These are phyloP conservation scores for Viola odorata DNA, from an alignment of 345 rosid species.

Conservation along the genomic window DNA sequence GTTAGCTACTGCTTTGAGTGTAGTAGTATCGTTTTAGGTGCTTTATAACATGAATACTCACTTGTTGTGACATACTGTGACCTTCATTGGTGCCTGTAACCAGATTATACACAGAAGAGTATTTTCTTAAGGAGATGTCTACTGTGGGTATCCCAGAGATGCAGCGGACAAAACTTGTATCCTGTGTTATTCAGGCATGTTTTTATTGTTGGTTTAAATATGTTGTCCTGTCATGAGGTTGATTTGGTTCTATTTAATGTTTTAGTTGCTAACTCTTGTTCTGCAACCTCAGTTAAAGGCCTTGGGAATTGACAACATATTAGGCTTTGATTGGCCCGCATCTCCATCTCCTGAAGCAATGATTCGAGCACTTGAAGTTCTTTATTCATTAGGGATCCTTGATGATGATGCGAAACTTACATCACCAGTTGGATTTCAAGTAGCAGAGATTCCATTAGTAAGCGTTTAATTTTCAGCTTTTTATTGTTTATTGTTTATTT, in stretches of 20 bases:
- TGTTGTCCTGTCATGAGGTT: background rate
- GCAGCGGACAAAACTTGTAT: constrained; percentile 87
- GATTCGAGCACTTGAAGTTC: constrained; percentile 91
- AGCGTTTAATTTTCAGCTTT: constrained; percentile 15
- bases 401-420: constrained; percentile 98
- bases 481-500: background rate
- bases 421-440: constrained; percentile 94
- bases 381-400: constrained; percentile 81
- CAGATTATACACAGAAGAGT: constrained; percentile 87
- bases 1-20: no score
- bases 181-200: constrained; percentile 79
- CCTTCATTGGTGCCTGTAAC: constrained; percentile 14
- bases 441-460: constrained; percentile 92
- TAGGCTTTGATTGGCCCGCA: constrained; percentile 94
- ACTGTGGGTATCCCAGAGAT: constrained; percentile 90
- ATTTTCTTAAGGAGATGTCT: constrained; percentile 75
- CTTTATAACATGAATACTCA: no score
- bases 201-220: constrained; percentile 12
- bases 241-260: background rate
- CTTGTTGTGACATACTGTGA: background rate
- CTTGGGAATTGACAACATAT: constrained; percentile 85
- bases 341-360: constrained; percentile 89
- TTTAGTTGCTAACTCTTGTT: constrained; percentile 8
- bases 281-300: constrained; percentile 65
- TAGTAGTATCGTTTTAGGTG: no score